phyloP scores from a whole-genome alignment of 1,284 basidiomycete species.

The Papiliotrema flavescens region DNA sequence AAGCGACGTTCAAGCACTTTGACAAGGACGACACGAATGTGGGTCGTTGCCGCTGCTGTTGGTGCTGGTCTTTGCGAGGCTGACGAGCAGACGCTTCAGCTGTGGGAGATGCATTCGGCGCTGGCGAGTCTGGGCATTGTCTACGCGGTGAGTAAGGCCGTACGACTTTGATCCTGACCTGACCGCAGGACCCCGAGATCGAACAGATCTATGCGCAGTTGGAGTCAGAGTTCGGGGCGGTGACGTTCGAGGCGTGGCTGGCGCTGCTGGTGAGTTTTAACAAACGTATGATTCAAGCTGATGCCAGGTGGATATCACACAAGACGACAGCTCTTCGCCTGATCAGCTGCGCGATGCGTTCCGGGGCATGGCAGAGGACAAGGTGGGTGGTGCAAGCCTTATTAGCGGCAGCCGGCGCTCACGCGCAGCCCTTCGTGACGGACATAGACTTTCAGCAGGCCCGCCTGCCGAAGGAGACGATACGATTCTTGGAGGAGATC shows the following conservation, averaged over 20 bases:
- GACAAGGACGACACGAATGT: conserved; percentile 84
- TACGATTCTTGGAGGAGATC: conserved; percentile 69
- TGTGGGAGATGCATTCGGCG: conserved; percentile 86
- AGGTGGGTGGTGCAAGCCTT: conserved; percentile 56
- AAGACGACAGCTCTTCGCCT: conserved; percentile 82
- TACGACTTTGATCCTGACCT: not conserved
- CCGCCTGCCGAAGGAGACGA: conserved; percentile 70
- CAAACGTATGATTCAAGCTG: not conserved
- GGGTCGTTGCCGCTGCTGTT: conserved; percentile 14
- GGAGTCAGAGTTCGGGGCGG: conserved; percentile 76
- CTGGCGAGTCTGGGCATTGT: conserved; percentile 91
- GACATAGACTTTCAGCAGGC: conserved; percentile 88
- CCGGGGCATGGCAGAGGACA: conserved; percentile 83
- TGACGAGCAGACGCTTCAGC: conserved; percentile 58
- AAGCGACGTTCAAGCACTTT: conserved; percentile 95
- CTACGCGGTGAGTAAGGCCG: conserved; percentile 62
- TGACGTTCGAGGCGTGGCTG: conserved; percentile 92
- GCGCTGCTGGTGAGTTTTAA: conserved; percentile 69
- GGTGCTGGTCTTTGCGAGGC: conserved; percentile 6
- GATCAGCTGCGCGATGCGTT: conserved; percentile 92
- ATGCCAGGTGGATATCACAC: conserved; percentile 80
- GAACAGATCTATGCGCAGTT: conserved; percentile 80
- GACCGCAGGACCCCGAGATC: conserved; percentile 72
- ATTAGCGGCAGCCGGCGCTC: not conserved
- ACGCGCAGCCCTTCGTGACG: conserved; percentile 75